Evolutionary conservation across 108 stramenopile species (phyloP), one percentile per base, ranked within the genome.

Genomic region (Parmales sp.): DNA sequence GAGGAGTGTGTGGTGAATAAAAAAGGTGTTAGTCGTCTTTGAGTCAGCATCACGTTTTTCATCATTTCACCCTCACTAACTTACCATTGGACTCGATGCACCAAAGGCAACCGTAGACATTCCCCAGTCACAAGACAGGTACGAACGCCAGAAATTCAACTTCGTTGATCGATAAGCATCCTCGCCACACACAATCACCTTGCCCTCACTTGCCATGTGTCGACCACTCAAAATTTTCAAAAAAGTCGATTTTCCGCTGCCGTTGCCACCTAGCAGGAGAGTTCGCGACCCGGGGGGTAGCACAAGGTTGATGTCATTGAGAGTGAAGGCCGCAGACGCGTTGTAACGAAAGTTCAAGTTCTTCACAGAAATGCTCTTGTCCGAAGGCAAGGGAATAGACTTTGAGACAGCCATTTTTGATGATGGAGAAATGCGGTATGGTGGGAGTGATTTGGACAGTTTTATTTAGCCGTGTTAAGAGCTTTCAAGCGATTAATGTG

Each of bases 101-200:
- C 95, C 98, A 76, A 99, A 99, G 13, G 96, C 94, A 13, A 98
- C 89, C 0, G 92, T 93, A n/a, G 92, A 82, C 89, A 95, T 93
- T 0, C 97, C 96, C 94, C 98, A 97, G 66, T 95, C 93, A 39
- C 87, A 90, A 71, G 92, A 94, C 45, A 99, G 72, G 80, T 92
- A 98, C 6, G 94, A 81, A 6, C 95, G 84, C 64, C 91, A 86
- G 72, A 92, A 91, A 75, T 96, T 95, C 19, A 96, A 74, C 22
- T 76, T 78, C 6, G 95, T 95, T 69, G 97, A 95, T 22, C 91
- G 89, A 79, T 96, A 99, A 20, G 94, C 87, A 74, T 94, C 83
- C 70, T 85, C 71, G 0, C 95, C 94, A 46, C 96, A 76, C 5
- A 99, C 88, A 16, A 75, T 66, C 13, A 95, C 86, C 44, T 71